phyloP scores from a whole-genome alignment of 2,329 filamentous ascomycete genomes.

The Leptographium wingfieldii region DNA sequence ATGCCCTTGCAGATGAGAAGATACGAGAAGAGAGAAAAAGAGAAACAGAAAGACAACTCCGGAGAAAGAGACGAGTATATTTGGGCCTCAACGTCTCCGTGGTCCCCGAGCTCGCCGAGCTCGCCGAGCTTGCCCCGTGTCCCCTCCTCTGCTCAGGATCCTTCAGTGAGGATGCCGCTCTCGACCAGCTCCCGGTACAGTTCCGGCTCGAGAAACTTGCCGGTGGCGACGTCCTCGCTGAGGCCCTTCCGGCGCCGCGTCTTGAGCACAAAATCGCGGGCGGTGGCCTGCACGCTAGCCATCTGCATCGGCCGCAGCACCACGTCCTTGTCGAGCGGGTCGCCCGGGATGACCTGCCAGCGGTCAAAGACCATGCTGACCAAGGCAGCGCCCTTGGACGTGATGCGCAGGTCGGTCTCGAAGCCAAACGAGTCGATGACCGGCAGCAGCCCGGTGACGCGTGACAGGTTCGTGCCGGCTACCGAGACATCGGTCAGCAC shows the following conservation, averaged over 20 bases:
- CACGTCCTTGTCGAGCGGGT: conserved; percentile 81
- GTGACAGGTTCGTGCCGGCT: conserved; percentile 86
- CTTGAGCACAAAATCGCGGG: conserved; percentile 93
- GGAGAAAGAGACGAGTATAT: too few relatives aligned
- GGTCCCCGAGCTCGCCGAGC: too few relatives aligned
- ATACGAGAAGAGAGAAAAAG: background rate
- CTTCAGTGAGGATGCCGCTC: conserved; percentile 2
- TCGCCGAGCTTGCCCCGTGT: too few relatives aligned
- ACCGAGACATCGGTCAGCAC: conserved; percentile 90
- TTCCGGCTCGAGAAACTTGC: conserved; percentile 92
- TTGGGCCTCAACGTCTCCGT: too few relatives aligned
- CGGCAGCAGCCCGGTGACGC: conserved; percentile 79
- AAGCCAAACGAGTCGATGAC: conserved; percentile 98
- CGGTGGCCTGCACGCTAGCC: conserved; percentile 76
- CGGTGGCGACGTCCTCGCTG: conserved; percentile 88
- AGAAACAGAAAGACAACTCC: too few relatives aligned
- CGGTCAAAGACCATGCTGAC: conserved; percentile 88
- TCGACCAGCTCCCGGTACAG: conserved; percentile 74
- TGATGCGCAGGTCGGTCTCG: conserved; percentile 91
- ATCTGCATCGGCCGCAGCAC: conserved; percentile 75
- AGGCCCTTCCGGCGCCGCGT: conserved; percentile 86
- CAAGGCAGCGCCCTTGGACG: conserved; percentile 85
- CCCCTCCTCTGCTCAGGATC: background rate
- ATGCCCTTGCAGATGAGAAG: too few relatives aligned
- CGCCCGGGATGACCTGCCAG: conserved; percentile 91